These are phyloP conservation scores for Cutaneotrichosporon dermatis DNA, from an alignment of 1,284 basidiomycete genomes.

Conservation along the genomic window DNA sequence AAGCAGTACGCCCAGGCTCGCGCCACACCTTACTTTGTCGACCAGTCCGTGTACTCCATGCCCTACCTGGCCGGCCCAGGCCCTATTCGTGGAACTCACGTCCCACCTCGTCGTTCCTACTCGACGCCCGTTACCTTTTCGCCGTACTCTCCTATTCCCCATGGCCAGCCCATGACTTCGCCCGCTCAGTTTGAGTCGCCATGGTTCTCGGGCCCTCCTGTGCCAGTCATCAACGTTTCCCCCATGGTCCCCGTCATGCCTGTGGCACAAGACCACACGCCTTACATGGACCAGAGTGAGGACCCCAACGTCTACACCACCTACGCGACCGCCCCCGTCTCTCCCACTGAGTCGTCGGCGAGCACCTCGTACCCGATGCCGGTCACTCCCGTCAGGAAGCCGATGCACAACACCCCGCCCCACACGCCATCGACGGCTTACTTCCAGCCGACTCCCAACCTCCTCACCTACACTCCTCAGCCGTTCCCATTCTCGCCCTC, in stretches of 20 bases:
- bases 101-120: conserved; percentile 33
- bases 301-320: conserved; percentile 10
- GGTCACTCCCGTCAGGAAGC: conserved; percentile 19
- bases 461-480: conserved; percentile 23
- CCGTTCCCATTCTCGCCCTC: conserved; percentile 33
- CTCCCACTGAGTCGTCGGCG: conserved; percentile 22
- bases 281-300: conserved; percentile 7
- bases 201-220: conserved; percentile 27
- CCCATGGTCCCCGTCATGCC: conserved; percentile 19
- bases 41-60: conserved; percentile 30
- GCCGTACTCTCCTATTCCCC: conserved; percentile 27
- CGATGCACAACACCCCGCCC: conserved; percentile 15
- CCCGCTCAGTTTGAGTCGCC: conserved; percentile 38
- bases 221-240: conserved; percentile 20
- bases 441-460: conserved; percentile 26
- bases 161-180: conserved; percentile 32
- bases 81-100: conserved; percentile 23
- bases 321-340: conserved; percentile 22
- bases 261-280: conserved; percentile 8
- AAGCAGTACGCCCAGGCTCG: conserved; percentile 24
- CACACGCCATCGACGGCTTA: conserved; percentile 23
- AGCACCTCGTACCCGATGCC: conserved; percentile 25
- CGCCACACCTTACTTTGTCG: conserved; percentile 32
- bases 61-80: conserved; percentile 28
- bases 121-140: conserved; percentile 31